Evolutionary conservation across 139 green algal species (phyloP).

Genomic region (Zygnema cylindricum): DNA sequence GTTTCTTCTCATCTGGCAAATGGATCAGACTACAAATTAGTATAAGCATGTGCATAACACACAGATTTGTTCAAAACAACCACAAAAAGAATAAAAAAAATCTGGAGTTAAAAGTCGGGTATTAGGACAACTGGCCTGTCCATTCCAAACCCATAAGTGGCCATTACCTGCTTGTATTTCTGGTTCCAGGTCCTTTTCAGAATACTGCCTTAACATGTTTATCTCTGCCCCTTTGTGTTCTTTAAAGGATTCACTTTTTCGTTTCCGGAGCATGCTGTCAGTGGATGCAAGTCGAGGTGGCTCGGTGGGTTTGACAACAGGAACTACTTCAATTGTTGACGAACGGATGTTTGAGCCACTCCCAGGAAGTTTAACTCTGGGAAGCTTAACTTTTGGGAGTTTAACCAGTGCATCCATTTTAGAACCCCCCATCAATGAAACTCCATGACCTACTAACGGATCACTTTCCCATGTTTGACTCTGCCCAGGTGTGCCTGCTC

Average conservation of each 20-base stretch:
- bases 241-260: neutral
- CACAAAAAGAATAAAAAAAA: too few species aligned
- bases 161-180: too few species aligned
- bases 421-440: neutral
- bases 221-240: neutral
- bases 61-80: too few species aligned
- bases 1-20: neutral
- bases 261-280: neutral
- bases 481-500: neutral
- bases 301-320: neutral
- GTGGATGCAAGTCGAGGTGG: neutral
- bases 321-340: neutral
- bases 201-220: neutral
- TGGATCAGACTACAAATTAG: too few species aligned
- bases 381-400: neutral
- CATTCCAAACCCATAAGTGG: too few species aligned
- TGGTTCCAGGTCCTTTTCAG: neutral
- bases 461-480: neutral
- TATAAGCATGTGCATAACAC: too few species aligned
- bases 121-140: too few species aligned
- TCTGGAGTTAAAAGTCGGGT: too few species aligned
- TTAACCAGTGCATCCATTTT: neutral
- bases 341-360: neutral
- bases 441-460: neutral
- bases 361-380: neutral